These are phyloP conservation scores for Chlorella sp. DNA, from an alignment of 139 green algal genomes.

Conservation along the genomic window DNA sequence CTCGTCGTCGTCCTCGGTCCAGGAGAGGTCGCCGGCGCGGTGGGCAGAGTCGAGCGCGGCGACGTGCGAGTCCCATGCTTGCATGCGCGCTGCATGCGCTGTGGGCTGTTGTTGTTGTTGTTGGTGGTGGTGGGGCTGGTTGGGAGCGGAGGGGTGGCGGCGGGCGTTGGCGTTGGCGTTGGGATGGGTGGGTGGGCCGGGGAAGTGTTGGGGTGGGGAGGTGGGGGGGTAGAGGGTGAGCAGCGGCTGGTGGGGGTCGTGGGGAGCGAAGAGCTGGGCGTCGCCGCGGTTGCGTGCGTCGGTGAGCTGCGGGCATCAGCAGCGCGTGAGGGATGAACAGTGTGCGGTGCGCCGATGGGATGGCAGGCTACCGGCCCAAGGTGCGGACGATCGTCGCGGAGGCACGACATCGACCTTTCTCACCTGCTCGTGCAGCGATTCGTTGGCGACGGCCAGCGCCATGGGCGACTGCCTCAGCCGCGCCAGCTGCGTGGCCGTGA, in stretches of 20 bases:
- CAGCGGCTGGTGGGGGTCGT: no score
- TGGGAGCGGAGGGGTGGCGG: no score
- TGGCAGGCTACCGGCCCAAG: no score
- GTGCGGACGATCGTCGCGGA: no score
- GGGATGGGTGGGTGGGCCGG: no score
- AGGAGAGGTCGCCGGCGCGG: not conserved
- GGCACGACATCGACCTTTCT: no score
- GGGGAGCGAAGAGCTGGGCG: not conserved
- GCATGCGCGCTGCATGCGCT: not conserved
- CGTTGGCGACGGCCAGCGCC: slow-evolving; percentile 4
- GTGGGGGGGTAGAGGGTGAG: no score
- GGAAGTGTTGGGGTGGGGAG: no score
- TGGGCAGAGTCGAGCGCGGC: not conserved
- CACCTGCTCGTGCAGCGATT: not conserved
- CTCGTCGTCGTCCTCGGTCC: not conserved
- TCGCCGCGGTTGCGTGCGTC: not conserved
- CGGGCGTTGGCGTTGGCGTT: no score
- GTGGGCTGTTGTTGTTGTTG: not conserved
- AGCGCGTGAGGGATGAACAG: no score
- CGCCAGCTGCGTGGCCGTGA: slow-evolving; percentile 5
- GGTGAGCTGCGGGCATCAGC: not conserved
- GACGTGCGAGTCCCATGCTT: not conserved
- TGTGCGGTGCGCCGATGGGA: no score
- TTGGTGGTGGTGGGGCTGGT: no score
- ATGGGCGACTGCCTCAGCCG: slow-evolving; percentile 2